phyloP scores from a whole-genome alignment of 495 filamentous ascomycete genomes.

The Bacidia rubella region DNA sequence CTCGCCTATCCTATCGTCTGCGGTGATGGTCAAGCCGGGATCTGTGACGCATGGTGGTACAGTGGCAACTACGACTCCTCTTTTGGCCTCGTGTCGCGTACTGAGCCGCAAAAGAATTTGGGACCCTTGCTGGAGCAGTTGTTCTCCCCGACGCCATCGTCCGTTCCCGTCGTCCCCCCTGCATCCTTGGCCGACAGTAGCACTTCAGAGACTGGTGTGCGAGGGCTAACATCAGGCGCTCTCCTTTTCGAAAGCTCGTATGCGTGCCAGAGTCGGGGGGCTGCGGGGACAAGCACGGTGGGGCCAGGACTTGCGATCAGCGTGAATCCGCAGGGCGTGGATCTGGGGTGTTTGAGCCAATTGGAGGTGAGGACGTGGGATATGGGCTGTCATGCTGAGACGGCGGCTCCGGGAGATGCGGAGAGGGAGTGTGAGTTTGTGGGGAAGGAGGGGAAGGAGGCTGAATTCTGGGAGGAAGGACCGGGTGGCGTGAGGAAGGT shows the following conservation, averaged over 20 bases:
- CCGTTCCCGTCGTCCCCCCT: no score
- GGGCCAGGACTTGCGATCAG: slow-evolving; percentile 1
- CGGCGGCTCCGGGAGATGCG: not conserved
- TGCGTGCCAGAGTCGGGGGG: no score
- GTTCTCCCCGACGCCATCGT: no score
- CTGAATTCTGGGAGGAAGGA: not conserved
- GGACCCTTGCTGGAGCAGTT: not conserved
- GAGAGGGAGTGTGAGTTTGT: slow-evolving; percentile 3
- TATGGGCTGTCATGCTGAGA: slow-evolving; percentile 5
- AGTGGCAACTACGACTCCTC: slow-evolving; percentile 5
- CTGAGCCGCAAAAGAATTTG: not conserved
- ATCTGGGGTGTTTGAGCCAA: slow-evolving; percentile 3
- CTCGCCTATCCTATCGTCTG: not conserved
- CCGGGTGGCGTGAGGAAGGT: not conserved
- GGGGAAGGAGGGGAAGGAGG: not conserved
- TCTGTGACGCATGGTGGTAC: slow-evolving; percentile 10
- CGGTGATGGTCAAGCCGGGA: not conserved
- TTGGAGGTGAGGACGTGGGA: slow-evolving; percentile 3
- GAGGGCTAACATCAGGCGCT: slow-evolving; percentile 3
- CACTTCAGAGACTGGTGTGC: no score
- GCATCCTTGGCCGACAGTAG: no score
- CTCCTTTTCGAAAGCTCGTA: slow-evolving; percentile 6
- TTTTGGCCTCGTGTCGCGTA: not conserved
- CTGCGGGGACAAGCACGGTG: not conserved
- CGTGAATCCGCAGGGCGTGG: slow-evolving; percentile 3